Percentiles rank a stretch among this genome's conserved stretches.
Conservation (phyloP, 169 alveolate species). For the Plasmodium adleri region DNA sequence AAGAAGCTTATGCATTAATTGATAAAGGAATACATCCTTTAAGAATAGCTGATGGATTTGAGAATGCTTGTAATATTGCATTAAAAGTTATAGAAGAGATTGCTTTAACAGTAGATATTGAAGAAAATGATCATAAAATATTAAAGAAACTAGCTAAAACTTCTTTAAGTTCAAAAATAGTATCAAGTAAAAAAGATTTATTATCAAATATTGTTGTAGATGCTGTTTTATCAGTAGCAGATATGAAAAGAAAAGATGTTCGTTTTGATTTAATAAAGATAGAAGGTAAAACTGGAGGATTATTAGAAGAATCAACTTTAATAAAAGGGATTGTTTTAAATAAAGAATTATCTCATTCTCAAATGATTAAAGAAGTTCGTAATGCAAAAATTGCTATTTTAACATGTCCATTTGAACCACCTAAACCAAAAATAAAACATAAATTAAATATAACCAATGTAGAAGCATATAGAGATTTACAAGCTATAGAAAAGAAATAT, state of each 20-base stretch:
- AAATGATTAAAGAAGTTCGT: constrained; percentile 94
- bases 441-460: constrained; percentile 97
- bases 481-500: constrained; percentile 91
- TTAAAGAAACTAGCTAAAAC: constrained; percentile 94
- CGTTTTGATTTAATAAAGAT: constrained; percentile 98
- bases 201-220: constrained; percentile 96
- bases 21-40: constrained; percentile 99
- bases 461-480: constrained; percentile 96
- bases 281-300: constrained; percentile 98
- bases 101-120: constrained; percentile 87
- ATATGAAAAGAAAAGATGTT: constrained; percentile 97
- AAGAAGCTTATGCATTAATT: constrained; percentile 94
- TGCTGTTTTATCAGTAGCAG: constrained; percentile 99
- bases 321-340: constrained; percentile 97
- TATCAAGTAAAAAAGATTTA: constrained; percentile 92
- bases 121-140: constrained; percentile 84
- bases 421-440: constrained; percentile 99
- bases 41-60: constrained; percentile 98
- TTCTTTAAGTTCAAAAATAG: constrained; percentile 98
- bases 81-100: constrained; percentile 92
- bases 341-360: constrained; percentile 99
- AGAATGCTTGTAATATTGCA: constrained; percentile 97
- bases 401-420: constrained; percentile 99
- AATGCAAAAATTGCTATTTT: constrained; percentile 98
- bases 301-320: constrained; percentile 95